These are phyloP conservation scores for Dendrobium huoshanense DNA, from an alignment of 106 monocot genomes.

Conservation along the genomic window DNA sequence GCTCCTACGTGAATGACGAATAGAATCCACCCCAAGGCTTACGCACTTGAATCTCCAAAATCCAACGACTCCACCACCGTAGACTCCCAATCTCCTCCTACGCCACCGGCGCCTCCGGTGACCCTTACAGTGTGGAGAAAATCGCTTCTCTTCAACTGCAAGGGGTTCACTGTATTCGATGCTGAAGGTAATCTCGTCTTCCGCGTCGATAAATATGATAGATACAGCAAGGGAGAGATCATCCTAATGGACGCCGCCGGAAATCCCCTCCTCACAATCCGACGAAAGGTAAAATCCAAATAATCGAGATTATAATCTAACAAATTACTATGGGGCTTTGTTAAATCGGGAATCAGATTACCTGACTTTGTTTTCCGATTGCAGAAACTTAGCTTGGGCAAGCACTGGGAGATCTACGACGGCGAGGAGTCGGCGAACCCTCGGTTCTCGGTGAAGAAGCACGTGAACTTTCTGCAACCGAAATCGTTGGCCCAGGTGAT, in stretches of 20 bases:
- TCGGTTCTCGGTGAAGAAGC: constrained; percentile 35
- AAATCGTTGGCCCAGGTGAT: constrained; percentile 35
- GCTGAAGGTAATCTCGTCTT: constrained; percentile 10
- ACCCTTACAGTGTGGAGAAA: constrained; percentile 18
- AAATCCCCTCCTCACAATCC: constrained; percentile 9
- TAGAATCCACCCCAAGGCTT: background rate
- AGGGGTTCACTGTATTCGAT: constrained; percentile 18
- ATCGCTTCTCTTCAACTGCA: constrained; percentile 23
- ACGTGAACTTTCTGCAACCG: constrained; percentile 24
- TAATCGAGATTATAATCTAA: background rate
- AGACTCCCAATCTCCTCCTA: too few relatives aligned
- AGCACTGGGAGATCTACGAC: constrained; percentile 55
- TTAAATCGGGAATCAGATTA: too few relatives aligned
- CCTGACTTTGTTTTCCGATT: background rate
- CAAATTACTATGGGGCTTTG: background rate
- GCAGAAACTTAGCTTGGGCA: constrained; percentile 54
- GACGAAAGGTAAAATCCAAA: constrained; percentile 9
- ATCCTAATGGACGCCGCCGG: constrained; percentile 18
- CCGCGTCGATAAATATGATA: constrained; percentile 17
- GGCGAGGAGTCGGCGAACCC: constrained; percentile 47
- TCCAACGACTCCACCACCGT: background rate
- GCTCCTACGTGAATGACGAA: background rate
- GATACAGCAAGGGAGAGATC: constrained; percentile 12
- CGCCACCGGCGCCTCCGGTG: background rate
- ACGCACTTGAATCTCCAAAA: background rate